Percentiles rank a stretch among this genome's conserved stretches.
phyloP scores from a whole-genome alignment of 352 stramenopile species.

The Pythium grandisporangium region DNA sequence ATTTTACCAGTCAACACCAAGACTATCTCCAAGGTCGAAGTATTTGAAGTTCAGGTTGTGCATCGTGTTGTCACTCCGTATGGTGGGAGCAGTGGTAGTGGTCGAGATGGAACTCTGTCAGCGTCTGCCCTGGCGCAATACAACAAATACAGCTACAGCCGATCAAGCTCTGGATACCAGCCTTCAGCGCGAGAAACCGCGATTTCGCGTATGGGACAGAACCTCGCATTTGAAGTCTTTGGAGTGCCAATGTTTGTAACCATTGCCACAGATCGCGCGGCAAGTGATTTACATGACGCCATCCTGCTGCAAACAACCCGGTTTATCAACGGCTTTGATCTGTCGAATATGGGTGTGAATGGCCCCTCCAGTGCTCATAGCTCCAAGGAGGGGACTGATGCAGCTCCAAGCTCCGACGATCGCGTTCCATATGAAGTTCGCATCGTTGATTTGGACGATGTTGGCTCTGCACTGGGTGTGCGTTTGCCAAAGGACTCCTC shows the following conservation, averaged over 20 bases:
- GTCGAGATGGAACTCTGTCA: neutral
- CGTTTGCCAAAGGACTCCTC: slow-evolving; percentile 36
- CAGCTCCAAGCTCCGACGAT: neutral
- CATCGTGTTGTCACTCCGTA: slow-evolving; percentile 30
- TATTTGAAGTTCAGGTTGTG: slow-evolving; percentile 76
- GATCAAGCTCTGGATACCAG: neutral
- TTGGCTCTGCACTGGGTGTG: slow-evolving; percentile 24
- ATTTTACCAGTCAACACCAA: slow-evolving; percentile 34
- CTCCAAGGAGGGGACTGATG: too few relatives aligned
- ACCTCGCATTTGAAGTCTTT: slow-evolving; percentile 38
- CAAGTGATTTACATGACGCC: slow-evolving; percentile 49
- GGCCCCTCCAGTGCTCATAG: too few relatives aligned
- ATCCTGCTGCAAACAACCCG: slow-evolving; percentile 60
- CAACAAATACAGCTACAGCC: neutral
- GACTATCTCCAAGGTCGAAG: slow-evolving; percentile 27
- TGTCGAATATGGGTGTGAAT: neutral
- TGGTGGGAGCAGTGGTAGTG: too few relatives aligned
- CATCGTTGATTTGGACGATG: slow-evolving; percentile 51
- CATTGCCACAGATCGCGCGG: slow-evolving; percentile 53
- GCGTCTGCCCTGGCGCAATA: neutral
- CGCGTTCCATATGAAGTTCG: slow-evolving; percentile 39
- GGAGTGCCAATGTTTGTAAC: slow-evolving; percentile 68
- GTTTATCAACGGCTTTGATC: slow-evolving; percentile 22
- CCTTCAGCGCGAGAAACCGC: slow-evolving; percentile 5
- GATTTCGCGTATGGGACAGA: too few relatives aligned